phyloP scores from a whole-genome alignment of 2,329 filamentous ascomycete species.

The Beauveria bassiana region DNA sequence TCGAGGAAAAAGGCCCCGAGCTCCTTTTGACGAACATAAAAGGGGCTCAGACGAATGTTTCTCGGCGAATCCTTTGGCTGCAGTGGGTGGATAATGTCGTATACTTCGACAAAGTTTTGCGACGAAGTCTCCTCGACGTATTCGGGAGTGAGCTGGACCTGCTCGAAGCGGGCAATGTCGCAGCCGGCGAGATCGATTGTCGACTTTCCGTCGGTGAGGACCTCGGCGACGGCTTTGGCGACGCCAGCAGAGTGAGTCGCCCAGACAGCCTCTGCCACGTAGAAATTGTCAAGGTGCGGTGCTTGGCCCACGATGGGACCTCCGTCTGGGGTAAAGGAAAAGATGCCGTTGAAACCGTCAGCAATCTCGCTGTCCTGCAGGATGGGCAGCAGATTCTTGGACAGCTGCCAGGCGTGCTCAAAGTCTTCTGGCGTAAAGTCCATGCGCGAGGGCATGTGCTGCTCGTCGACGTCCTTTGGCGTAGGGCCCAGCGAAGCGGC shows the following conservation, averaged over 20 bases:
- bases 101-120: conserved; percentile 57
- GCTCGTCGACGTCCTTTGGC: conserved; percentile 44
- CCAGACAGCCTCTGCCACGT: conserved; percentile 58
- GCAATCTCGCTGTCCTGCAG: conserved; percentile 43
- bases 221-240: conserved; percentile 50
- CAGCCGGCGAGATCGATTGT: conserved; percentile 50
- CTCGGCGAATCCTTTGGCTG: conserved; percentile 50
- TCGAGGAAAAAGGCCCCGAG: conserved; percentile 54
- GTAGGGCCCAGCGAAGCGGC: conserved; percentile 47
- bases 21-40: conserved; percentile 44
- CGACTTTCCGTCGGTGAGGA: conserved; percentile 48
- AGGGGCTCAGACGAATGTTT: conserved; percentile 51
- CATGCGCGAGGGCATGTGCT: conserved; percentile 56
- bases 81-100: conserved; percentile 56
- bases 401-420: conserved; percentile 50
- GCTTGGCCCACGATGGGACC: conserved; percentile 51
- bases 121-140: conserved; percentile 53
- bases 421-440: conserved; percentile 54
- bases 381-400: conserved; percentile 45
- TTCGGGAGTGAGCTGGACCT: conserved; percentile 46
- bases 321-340: conserved; percentile 59
- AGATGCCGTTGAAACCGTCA: conserved; percentile 58
- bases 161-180: conserved; percentile 53
- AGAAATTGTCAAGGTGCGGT: conserved; percentile 53
- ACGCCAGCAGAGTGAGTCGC: conserved; percentile 59